Percentiles rank a stretch among this genome's conserved stretches.
Evolutionary conservation across 2,329 filamentous ascomycete species (phyloP).

Genomic region (Thelonectria blattea): DNA sequence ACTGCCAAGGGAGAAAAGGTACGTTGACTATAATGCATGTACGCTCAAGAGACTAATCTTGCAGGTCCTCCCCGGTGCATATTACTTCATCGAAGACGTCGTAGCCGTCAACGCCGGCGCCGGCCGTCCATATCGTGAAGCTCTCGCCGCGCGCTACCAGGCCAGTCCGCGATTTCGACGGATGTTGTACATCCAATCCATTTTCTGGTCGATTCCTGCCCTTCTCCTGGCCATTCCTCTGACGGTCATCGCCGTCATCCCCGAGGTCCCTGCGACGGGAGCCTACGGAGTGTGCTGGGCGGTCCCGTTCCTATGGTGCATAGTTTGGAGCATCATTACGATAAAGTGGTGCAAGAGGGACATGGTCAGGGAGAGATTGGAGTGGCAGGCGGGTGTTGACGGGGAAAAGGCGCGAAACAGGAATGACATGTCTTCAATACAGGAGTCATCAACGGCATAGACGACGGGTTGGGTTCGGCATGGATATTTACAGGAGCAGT

Average conservation of each 20-base stretch:
- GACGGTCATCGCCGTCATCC: slow-evolving; percentile 46
- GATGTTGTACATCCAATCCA: slow-evolving; percentile 48
- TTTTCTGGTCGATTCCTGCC: slow-evolving; percentile 50
- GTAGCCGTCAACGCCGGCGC: slow-evolving; percentile 70
- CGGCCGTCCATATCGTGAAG: slow-evolving; percentile 50
- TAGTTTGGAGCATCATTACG: slow-evolving; percentile 44
- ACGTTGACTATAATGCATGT: not conserved
- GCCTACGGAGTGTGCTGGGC: slow-evolving; percentile 49
- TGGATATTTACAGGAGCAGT: not conserved
- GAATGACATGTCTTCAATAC: not conserved
- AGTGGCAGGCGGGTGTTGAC: slow-evolving; percentile 44
- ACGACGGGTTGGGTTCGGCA: slow-evolving; percentile 1
- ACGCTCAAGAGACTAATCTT: slow-evolving; percentile 32
- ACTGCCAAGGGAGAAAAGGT: slow-evolving; percentile 60
- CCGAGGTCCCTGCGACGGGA: slow-evolving; percentile 43
- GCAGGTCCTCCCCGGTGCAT: slow-evolving; percentile 64
- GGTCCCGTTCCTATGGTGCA: slow-evolving; percentile 47
- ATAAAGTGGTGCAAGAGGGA: slow-evolving; percentile 46
- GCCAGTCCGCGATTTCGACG: slow-evolving; percentile 49
- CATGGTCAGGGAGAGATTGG: slow-evolving; percentile 46
- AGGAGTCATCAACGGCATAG: slow-evolving; percentile 16
- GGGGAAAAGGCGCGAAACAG: slow-evolving; percentile 23
- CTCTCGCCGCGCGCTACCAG: slow-evolving; percentile 49
- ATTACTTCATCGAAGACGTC: slow-evolving; percentile 71
- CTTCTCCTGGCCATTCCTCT: slow-evolving; percentile 45